These are phyloP conservation scores for Xanthoceras sorbifolium DNA, from an alignment of 345 rosid species.

Conservation along the genomic window DNA sequence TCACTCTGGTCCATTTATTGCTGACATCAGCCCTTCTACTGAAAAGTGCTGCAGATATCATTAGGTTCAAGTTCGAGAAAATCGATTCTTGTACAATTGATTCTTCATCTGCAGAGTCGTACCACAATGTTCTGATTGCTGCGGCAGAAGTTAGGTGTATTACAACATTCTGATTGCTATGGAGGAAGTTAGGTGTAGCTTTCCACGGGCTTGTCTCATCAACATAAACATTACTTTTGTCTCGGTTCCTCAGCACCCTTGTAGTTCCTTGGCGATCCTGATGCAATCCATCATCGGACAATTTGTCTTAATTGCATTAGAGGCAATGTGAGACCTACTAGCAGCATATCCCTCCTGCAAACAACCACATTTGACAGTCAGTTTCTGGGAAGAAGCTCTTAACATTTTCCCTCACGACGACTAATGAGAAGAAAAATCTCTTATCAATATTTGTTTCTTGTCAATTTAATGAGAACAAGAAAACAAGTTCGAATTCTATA, in stretches of 20 bases:
- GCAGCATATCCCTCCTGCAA: conserved; percentile 78
- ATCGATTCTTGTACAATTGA: neutral
- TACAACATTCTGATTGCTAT: no score
- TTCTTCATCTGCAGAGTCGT: neutral
- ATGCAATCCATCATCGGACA: conserved; percentile 65
- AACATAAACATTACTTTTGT: neutral
- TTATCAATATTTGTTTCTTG: neutral
- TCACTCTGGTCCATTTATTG: neutral
- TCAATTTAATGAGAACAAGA: neutral
- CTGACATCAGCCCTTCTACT: neutral
- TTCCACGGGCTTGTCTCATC: neutral
- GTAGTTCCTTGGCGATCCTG: conserved; percentile 51
- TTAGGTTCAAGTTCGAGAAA: neutral
- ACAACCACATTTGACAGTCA: neutral
- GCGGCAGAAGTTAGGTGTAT: neutral
- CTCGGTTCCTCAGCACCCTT: conserved; percentile 2
- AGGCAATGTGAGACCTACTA: conserved; percentile 72
- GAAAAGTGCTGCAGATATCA: neutral
- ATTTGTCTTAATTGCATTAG: conserved; percentile 73
- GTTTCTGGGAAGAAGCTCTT: neutral
- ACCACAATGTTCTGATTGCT: neutral
- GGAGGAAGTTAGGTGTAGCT: neutral
- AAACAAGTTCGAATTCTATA: neutral
- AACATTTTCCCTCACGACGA: no score
- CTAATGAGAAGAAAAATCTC: neutral